phyloP scores from a whole-genome alignment of 2,329 filamentous ascomycete genomes.

The Pyricularia pennisetigena region DNA sequence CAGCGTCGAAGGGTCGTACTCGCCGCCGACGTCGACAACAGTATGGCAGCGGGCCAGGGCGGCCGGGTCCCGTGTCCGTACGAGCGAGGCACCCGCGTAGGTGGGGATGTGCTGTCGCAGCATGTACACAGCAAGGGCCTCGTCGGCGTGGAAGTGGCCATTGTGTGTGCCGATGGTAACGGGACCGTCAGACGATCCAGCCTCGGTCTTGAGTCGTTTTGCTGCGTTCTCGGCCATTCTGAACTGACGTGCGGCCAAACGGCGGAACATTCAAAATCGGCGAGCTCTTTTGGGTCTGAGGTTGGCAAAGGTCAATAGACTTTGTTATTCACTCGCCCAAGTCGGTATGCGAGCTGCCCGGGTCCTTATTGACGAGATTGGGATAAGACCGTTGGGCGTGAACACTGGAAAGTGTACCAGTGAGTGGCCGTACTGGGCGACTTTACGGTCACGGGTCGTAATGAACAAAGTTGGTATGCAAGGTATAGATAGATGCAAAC shows the following conservation, averaged over 20 bases:
- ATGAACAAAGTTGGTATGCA: neutral
- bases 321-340: neutral
- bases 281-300: neutral
- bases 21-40: conserved; percentile 94
- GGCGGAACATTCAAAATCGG: conserved; percentile 29
- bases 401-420: neutral
- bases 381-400: too few relatives aligned
- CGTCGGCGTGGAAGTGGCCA: conserved; percentile 98
- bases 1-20: conserved; percentile 67
- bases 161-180: conserved; percentile 87
- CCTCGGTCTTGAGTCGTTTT: conserved; percentile 76
- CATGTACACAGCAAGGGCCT: conserved; percentile 94
- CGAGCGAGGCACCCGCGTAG: conserved; percentile 63
- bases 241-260: conserved; percentile 13
- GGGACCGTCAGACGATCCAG: conserved; percentile 18
- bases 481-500: neutral
- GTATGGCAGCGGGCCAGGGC: conserved; percentile 78
- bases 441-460: neutral
- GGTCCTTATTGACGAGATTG: neutral
- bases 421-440: neutral
- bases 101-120: conserved; percentile 71
- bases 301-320: neutral
- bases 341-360: neutral
- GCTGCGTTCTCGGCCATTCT: conserved; percentile 60
- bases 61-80: conserved; percentile 80